phyloP scores from a whole-genome alignment of 805 yeast species.

The Barnettozyma californica region DNA sequence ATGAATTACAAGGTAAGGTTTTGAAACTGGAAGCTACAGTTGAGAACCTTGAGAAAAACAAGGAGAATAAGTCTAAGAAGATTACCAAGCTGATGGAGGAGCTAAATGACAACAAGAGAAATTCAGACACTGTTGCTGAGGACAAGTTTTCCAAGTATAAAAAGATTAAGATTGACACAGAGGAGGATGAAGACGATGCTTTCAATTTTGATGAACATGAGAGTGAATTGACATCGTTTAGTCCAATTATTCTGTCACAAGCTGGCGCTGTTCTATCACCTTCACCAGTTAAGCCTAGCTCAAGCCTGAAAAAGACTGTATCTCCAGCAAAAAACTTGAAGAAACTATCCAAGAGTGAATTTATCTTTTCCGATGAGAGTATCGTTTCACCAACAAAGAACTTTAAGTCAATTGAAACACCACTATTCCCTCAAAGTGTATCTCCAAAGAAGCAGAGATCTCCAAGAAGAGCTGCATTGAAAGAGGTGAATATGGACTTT shows the following conservation, averaged over 20 bases:
- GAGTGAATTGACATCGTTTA: constrained; percentile 10
- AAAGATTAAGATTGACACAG: constrained; percentile 1
- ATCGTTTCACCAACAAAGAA: constrained; percentile 14
- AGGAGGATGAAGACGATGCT: constrained; percentile 5
- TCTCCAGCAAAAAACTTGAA: neutral
- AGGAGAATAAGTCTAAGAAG: constrained; percentile 12
- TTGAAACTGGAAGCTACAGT: neutral
- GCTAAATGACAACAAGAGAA: constrained; percentile 14
- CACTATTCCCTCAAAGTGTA: constrained; percentile 5
- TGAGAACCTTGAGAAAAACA: constrained; percentile 10
- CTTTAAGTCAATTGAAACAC: constrained; percentile 17
- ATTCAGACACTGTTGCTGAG: constrained; percentile 6
- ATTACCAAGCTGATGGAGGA: constrained; percentile 11
- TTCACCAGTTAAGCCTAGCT: neutral
- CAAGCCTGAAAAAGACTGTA: neutral
- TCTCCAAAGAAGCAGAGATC: constrained; percentile 12
- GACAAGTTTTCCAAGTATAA: neutral
- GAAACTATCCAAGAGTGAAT: neutral
- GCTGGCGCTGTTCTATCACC: neutral
- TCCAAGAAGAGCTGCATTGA: constrained; percentile 14
- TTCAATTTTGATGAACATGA: constrained; percentile 12
- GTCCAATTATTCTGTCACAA: constrained; percentile 15
- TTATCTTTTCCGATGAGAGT: neutral
- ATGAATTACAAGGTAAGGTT: constrained; percentile 1
- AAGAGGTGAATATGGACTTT: constrained; percentile 14